Base-by-base conservation (phyloP, 1,284 basidiomycete genomes). In the Cryptococcus sp. region DNA sequence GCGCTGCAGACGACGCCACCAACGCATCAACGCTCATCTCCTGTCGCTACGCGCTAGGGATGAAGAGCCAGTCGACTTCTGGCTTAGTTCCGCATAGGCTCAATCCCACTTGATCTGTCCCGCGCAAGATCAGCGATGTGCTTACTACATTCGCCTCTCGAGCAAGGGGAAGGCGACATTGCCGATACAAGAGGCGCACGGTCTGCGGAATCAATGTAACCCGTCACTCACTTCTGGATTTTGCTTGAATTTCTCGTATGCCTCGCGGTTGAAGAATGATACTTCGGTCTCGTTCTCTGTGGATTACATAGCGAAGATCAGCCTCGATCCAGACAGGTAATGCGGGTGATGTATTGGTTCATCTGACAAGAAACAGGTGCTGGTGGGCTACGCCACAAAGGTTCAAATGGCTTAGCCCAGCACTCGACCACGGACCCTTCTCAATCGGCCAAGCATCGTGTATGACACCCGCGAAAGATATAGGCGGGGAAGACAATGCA, bases 201-300 rank as follows among this genome's bases (percentile, higher is more conserved):
- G 31, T 35, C 7, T 35, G 31, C 31, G 4, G 31, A 13, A 13
- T 35, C 13, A 13, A 35, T 4, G 42, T 25, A 3, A 3, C 25
- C 19, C 13, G 25, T 20, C 16, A 53, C 50, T 49, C 50, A 91
- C 91, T 81, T 88, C 85, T 19, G 93, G 93, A 77, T 94, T 83
- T 39, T 80, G 66, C 78, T 90, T 90, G 84, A 92, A 96, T 42
- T 79, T 78, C 50, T 91, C 86, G 69, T 95, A 96, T 11, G 85
- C 78, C 46, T 84, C 82, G 44, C 84, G 81, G 69, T 88, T 88
- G 82, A 96, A 96, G 77, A 94, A 88, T 72, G 90, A 93, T 62
- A 93, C 83, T 80, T 97, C 93, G 0, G 90, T 90, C 77, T 97
- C 93, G 75, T 96, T 94, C 77, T 95, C 93, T 96, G 78, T 13